Conservation (phyloP, 2,329 filamentous ascomycete species). For the Phyllosticta paracitricarpa region DNA sequence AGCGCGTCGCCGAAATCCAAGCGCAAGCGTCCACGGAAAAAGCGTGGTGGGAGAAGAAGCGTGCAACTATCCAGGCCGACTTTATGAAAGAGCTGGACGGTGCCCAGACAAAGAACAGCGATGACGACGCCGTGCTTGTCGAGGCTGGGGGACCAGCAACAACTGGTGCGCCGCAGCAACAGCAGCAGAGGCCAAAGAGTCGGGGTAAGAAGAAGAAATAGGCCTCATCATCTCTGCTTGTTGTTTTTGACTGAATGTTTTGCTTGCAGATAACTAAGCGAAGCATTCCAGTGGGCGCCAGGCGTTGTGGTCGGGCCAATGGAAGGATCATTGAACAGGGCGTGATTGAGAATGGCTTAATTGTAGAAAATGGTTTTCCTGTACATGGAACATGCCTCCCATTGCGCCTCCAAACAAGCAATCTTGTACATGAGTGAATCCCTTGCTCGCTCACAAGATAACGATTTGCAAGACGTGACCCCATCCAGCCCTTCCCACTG, state of each 20-base stretch:
- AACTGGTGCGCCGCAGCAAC: neutral
- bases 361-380: neutral
- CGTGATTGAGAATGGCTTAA: constrained; percentile 1
- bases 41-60: constrained; percentile 86
- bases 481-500: too few species aligned
- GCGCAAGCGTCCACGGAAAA: constrained; percentile 62
- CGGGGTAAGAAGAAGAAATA: constrained; percentile 60
- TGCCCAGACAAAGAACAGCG: constrained; percentile 33
- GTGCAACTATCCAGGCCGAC: constrained; percentile 59
- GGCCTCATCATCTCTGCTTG: constrained; percentile 15
- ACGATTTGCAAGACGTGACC: too few species aligned
- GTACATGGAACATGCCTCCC: constrained; percentile 2
- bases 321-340: constrained; percentile 22
- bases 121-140: constrained; percentile 70
- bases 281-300: constrained; percentile 18
- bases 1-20: constrained; percentile 66
- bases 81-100: constrained; percentile 77
- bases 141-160: constrained; percentile 46
- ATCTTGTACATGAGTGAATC: neutral
- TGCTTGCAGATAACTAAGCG: constrained; percentile 22
- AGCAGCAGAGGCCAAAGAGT: constrained; percentile 27
- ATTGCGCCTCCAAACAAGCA: neutral
- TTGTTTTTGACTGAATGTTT: neutral
- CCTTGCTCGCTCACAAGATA: neutral
- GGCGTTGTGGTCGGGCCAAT: neutral